Conservation (phyloP, 345 rosid genomes). For the Citrus australasica region DNA sequence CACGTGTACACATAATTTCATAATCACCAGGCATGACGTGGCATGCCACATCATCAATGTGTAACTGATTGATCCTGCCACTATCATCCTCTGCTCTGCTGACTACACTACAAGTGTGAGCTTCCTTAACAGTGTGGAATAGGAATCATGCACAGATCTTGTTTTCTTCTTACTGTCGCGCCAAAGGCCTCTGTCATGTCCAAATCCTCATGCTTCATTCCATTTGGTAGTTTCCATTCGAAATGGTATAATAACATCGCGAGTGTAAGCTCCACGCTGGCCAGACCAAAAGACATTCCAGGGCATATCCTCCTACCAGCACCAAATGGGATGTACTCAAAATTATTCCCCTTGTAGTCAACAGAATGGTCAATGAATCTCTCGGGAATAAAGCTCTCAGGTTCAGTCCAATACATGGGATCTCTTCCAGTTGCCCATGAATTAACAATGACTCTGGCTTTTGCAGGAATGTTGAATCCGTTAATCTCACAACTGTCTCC, state of each 20-base stretch:
- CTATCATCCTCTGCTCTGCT: too few relatives aligned
- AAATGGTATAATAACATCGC: slow-evolving; percentile 20
- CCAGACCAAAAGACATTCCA: slow-evolving; percentile 6
- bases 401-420: slow-evolving; percentile 2
- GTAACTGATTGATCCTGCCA: too few relatives aligned
- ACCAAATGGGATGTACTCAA: slow-evolving; percentile 23
- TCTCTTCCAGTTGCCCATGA: slow-evolving; percentile 18
- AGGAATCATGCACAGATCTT: slow-evolving; percentile 15
- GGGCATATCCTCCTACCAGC: slow-evolving; percentile 32
- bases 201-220: slow-evolving; percentile 20
- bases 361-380: slow-evolving; percentile 7
- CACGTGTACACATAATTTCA: too few relatives aligned
- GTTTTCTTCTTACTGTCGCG: slow-evolving; percentile 14
- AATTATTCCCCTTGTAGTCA: slow-evolving; percentile 18
- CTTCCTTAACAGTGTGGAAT: neutral
- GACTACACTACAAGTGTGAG: too few relatives aligned
- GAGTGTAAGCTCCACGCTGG: slow-evolving; percentile 6
- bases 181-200: slow-evolving; percentile 42
- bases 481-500: slow-evolving; percentile 7
- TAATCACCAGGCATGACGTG: too few relatives aligned
- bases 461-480: slow-evolving; percentile 1
- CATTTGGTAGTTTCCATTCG: slow-evolving; percentile 40
- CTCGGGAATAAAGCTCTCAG: slow-evolving; percentile 16
- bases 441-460: slow-evolving; percentile 17
- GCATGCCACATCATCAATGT: too few relatives aligned